Evolutionary conservation across 805 yeast genomes (phyloP).

Genomic region (Candida dajiaensis): DNA sequence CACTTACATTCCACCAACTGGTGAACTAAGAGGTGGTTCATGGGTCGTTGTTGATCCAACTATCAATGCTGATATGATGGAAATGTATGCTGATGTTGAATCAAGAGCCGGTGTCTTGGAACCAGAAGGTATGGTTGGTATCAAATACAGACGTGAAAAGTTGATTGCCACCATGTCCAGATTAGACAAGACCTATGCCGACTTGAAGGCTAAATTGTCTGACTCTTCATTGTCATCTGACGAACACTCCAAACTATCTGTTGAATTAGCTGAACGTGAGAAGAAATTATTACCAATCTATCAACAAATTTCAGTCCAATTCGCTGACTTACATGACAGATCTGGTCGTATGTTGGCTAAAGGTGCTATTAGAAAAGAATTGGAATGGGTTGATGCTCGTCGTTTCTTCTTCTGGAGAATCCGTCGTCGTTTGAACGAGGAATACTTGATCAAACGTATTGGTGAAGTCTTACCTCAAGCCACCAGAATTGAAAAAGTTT

Average conservation of each 20-base stretch:
- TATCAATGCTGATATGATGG: slow-evolving; percentile 95
- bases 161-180: slow-evolving; percentile 87
- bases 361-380: slow-evolving; percentile 79
- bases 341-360: slow-evolving; percentile 96
- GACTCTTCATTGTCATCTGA: slow-evolving; percentile 51
- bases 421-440: slow-evolving; percentile 92
- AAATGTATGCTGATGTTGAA: slow-evolving; percentile 96
- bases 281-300: slow-evolving; percentile 77
- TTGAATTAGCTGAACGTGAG: slow-evolving; percentile 74
- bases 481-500: slow-evolving; percentile 72
- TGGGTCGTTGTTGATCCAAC: slow-evolving; percentile 99
- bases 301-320: slow-evolving; percentile 88
- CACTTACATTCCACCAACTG: slow-evolving; percentile 96
- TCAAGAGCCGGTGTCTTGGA: slow-evolving; percentile 97
- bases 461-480: slow-evolving; percentile 55
- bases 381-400: slow-evolving; percentile 84
- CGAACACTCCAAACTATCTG: slow-evolving; percentile 58
- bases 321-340: slow-evolving; percentile 97
- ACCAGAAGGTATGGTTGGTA: slow-evolving; percentile 99
- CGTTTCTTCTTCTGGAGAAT: slow-evolving; percentile 98
- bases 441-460: slow-evolving; percentile 72
- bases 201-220: slow-evolving; percentile 54
- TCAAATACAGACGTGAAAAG: slow-evolving; percentile 93
- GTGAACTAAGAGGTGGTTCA: slow-evolving; percentile 99
- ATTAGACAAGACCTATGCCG: slow-evolving; percentile 71